phyloP scores from a whole-genome alignment of 129 eudicot genomes.

The Arctium lappa region DNA sequence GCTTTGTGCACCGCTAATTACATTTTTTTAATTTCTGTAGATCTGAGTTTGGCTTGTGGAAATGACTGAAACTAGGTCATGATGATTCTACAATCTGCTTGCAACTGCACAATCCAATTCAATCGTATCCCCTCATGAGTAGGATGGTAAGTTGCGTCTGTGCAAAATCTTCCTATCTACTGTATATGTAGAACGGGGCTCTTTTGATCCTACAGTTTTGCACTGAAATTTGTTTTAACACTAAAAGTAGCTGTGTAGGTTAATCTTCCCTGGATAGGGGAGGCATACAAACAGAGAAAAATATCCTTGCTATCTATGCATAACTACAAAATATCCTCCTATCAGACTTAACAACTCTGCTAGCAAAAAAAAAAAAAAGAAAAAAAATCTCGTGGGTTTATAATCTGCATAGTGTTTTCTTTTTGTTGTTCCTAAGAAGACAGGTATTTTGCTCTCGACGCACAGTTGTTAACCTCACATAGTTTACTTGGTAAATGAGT shows the following conservation, averaged over 20 bases:
- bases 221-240: not conserved
- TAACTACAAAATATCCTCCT: not conserved
- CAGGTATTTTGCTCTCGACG: not conserved
- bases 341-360: not conserved
- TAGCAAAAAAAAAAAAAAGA: too few species aligned
- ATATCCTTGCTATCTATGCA: too few species aligned
- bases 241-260: too few species aligned
- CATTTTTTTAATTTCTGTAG: conserved; percentile 8
- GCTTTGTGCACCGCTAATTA: not conserved
- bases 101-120: conserved; percentile 15
- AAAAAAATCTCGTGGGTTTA: too few species aligned
- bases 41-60: conserved; percentile 19
- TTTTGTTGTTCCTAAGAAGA: not conserved
- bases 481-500: not conserved
- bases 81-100: conserved; percentile 27
- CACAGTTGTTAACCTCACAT: not conserved
- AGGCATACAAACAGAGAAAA: too few species aligned
- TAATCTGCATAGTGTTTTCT: not conserved
- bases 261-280: too few species aligned
- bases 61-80: conserved; percentile 12
- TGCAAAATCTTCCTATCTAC: not conserved
- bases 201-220: not conserved
- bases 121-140: conserved; percentile 21
- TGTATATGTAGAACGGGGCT: not conserved
- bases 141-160: conserved; percentile 44